Conservation (phyloP, 2,329 filamentous ascomycete species). For the Trichophyton verrucosum region DNA sequence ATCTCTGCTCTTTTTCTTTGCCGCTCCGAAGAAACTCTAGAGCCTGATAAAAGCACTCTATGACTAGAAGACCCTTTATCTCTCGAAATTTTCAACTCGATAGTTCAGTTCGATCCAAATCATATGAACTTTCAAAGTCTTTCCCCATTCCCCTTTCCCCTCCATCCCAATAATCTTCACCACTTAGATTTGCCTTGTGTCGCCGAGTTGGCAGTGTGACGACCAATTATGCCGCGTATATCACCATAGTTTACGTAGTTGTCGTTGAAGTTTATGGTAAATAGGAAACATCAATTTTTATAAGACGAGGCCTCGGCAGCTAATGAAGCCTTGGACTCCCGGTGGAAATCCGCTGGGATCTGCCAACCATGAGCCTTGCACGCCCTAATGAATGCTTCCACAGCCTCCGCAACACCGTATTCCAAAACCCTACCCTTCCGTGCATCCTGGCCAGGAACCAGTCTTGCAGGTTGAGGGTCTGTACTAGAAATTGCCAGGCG, state of each 20-base stretch:
- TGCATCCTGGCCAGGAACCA: constrained; percentile 31
- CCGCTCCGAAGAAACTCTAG: not conserved
- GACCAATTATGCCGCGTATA: too few species aligned
- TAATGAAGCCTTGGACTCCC: constrained; percentile 12
- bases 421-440: constrained; percentile 24
- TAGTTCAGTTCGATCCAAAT: not conserved
- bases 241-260: too few species aligned
- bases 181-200: too few species aligned
- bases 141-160: not conserved
- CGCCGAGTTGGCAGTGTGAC: too few species aligned
- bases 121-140: not conserved
- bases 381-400: constrained; percentile 59
- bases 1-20: not conserved
- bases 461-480: constrained; percentile 60
- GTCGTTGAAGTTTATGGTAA: too few species aligned
- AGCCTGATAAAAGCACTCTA: not conserved
- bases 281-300: not conserved
- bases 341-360: constrained; percentile 50
- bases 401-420: constrained; percentile 58
- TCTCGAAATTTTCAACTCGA: not conserved
- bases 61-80: not conserved
- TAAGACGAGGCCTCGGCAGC: not conserved
- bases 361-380: constrained; percentile 60
- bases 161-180: not conserved
- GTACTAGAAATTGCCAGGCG: constrained; percentile 58